Base-by-base conservation (phyloP, 768 basidiomycete species). In the Russula emetica region DNA sequence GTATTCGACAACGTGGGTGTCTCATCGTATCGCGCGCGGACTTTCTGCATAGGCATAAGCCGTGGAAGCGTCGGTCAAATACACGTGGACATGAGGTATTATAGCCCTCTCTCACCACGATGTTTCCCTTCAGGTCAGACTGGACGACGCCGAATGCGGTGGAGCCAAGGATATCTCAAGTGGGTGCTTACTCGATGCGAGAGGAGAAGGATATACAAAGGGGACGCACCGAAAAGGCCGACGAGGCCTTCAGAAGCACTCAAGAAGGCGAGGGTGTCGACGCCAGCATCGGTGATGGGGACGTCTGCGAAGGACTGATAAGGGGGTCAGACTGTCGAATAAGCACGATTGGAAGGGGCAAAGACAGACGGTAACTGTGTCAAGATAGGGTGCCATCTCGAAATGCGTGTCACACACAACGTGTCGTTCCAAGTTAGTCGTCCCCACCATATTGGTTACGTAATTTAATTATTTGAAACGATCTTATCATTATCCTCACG, bases 291-390 rank as follows among this genome's bases (percentile, higher is more conserved):
- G 60, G 88, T 91, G 68, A 92, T 81, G 34, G 88, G 83, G 45
- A 98, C 96, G 75, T 95, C 88, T 69, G 86, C 85, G 74, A 94
- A 99, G n/a, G 92, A 95, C 96, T 98, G 52, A 32, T 13, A 22
- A 18, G n/a, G 28, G 9, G 32, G 24, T 54, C 32, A 55, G 34
- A 32, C 11, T 10, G 22, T n/a, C 14, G 5, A 32, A 62, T 32
- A 61, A 16, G 30, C 34, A 40, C 20, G 18, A 11, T 26, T 34
- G 44, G 26, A 34, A 42, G 44, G 24, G 34, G 28, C 13, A 11
- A 32, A 53, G 30, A 69, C 78, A 68, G 67, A 84, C 89, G 77
- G 82, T 87, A 55, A 91, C 80, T 20, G 84, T 83, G 62, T 87
- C 80, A 62, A 91, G 80, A 74, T 88, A 92, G 20, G 90, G 87